phyloP scores from a whole-genome alignment of 495 filamentous ascomycete genomes.

The Chaetomium cochliodes region DNA sequence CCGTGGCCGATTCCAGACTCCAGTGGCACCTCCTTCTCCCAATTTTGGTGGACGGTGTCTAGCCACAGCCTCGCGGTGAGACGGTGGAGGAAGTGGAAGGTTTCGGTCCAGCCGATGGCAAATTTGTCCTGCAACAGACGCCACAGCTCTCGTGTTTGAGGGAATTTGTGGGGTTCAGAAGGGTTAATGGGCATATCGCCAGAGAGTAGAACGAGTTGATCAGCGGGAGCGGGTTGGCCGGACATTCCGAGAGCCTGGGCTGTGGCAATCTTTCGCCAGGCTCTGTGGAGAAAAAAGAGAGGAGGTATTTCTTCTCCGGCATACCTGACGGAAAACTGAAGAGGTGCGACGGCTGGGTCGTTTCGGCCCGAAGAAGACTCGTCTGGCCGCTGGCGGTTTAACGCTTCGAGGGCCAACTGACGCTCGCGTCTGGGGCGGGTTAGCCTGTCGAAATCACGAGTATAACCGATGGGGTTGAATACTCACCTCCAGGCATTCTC shows the following conservation, averaged over 20 bases:
- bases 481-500: background rate
- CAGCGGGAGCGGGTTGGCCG: background rate
- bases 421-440: background rate
- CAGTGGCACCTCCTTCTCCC: conserved; percentile 12
- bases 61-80: conserved; percentile 24
- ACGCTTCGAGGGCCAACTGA: background rate
- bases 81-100: conserved; percentile 32
- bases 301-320: conserved; percentile 26
- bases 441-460: background rate
- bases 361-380: background rate
- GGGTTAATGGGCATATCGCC: conserved; percentile 27
- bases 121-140: conserved; percentile 25
- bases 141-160: conserved; percentile 15
- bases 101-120: conserved; percentile 26
- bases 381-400: background rate
- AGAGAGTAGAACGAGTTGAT: conserved; percentile 2
- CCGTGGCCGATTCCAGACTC: conserved; percentile 23
- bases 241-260: conserved; percentile 1
- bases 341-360: conserved; percentile 13
- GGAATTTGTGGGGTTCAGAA: conserved; percentile 10
- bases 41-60: conserved; percentile 25
- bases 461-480: background rate
- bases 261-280: conserved; percentile 27
- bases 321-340: conserved; percentile 27
- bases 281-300: conserved; percentile 28